These are phyloP conservation scores for Xylaria sp. DNA, from an alignment of 2,329 filamentous ascomycete genomes.

Conservation along the genomic window DNA sequence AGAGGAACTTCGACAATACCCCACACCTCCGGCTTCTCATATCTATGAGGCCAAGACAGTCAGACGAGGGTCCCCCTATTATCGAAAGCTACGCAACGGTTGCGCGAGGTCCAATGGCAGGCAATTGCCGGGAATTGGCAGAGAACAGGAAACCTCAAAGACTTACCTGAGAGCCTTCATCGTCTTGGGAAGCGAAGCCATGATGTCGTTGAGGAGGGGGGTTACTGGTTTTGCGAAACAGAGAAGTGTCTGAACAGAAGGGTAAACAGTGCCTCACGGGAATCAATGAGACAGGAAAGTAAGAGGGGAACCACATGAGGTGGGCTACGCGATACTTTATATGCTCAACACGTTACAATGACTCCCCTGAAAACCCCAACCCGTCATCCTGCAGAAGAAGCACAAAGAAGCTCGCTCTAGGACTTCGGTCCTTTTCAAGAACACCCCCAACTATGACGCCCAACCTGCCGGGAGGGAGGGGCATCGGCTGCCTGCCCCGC, in stretches of 20 bases:
- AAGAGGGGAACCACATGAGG: constrained; percentile 11
- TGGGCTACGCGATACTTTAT: constrained; percentile 19
- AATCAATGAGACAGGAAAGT: not conserved
- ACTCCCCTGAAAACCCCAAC: not conserved
- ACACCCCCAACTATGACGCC: constrained; percentile 5
- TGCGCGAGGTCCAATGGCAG: constrained; percentile 7
- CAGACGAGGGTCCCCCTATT: not conserved
- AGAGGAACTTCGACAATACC: constrained; percentile 67
- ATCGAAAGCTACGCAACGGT: not conserved
- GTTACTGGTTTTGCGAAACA: constrained; percentile 20
- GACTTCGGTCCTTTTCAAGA: constrained; percentile 2
- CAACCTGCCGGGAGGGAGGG: constrained; percentile 27
- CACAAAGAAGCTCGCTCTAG: not conserved
- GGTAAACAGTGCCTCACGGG: not conserved
- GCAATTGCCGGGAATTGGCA: not conserved
- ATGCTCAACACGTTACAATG: not conserved
- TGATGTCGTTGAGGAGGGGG: constrained; percentile 31
- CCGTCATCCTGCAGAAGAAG: not conserved
- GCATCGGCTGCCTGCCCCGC: constrained; percentile 35
- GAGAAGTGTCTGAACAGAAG: constrained; percentile 9
- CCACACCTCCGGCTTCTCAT: constrained; percentile 67
- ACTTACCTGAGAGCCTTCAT: constrained; percentile 65
- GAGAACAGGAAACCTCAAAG: not conserved
- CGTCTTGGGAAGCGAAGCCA: constrained; percentile 45
- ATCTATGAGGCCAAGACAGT: constrained; percentile 44